Evolutionary conservation across 2,329 filamentous ascomycete genomes (phyloP).

Genomic region (Malbranchea cinnamomea): DNA sequence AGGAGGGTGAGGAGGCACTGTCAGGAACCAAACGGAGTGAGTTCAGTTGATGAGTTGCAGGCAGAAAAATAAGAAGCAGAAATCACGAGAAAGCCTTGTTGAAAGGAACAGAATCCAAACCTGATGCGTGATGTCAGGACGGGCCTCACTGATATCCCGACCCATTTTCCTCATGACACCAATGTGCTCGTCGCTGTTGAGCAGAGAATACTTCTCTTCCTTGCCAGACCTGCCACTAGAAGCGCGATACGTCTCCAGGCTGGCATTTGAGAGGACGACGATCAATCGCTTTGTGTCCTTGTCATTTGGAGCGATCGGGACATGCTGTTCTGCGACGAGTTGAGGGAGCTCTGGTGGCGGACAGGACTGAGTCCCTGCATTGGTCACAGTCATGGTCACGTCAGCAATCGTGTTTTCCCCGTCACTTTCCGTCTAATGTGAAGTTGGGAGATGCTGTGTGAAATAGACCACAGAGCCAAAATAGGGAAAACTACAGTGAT

Average conservation of each 20-base stretch:
- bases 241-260: slow-evolving; percentile 92
- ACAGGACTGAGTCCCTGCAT: slow-evolving; percentile 76
- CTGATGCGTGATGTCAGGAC: slow-evolving; percentile 97
- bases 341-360: slow-evolving; percentile 82
- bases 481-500: too few species aligned
- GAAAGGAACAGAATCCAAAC: slow-evolving; percentile 36
- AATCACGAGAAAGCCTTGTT: slow-evolving; percentile 1
- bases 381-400: slow-evolving; percentile 7
- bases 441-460: too few species aligned
- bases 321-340: slow-evolving; percentile 83
- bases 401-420: slow-evolving; percentile 17
- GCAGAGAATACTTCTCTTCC: slow-evolving; percentile 90
- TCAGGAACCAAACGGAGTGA: slow-evolving; percentile 9
- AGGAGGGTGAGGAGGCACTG: slow-evolving; percentile 94
- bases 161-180: slow-evolving; percentile 99
- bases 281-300: slow-evolving; percentile 86
- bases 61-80: neutral
- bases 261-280: slow-evolving; percentile 92
- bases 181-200: slow-evolving; percentile 98
- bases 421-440: too few species aligned
- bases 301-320: slow-evolving; percentile 68
- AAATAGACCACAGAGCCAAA: too few species aligned
- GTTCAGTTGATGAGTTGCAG: slow-evolving; percentile 12
- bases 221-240: slow-evolving; percentile 52
- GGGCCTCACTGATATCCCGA: slow-evolving; percentile 90